These are phyloP conservation scores for Neurospora tetrasperma DNA, from an alignment of 495 filamentous ascomycete species.

Conservation along the genomic window DNA sequence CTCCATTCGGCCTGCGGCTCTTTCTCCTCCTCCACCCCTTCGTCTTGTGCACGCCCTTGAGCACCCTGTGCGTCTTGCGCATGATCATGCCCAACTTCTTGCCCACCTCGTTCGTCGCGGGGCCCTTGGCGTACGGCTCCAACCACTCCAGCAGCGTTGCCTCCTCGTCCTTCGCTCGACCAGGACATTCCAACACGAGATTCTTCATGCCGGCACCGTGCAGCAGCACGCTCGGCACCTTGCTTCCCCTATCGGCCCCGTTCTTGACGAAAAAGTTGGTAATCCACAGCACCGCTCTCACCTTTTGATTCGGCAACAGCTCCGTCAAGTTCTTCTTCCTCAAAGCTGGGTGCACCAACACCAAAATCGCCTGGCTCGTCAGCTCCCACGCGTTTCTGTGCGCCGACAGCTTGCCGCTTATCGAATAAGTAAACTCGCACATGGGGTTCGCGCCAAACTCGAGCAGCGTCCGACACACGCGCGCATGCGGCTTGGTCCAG, in stretches of 20 bases:
- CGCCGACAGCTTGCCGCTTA: neutral
- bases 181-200: neutral
- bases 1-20: neutral
- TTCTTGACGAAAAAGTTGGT: neutral
- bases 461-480: neutral
- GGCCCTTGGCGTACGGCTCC: neutral
- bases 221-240: neutral
- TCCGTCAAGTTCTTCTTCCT: neutral
- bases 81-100: neutral
- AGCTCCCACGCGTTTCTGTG: neutral
- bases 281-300: neutral
- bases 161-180: neutral
- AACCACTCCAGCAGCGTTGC: neutral
- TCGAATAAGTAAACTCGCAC: neutral
- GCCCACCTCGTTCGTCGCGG: neutral
- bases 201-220: neutral
- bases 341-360: neutral
- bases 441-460: neutral
- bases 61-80: neutral
- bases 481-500: neutral
- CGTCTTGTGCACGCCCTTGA: neutral
- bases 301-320: neutral
- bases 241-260: neutral
- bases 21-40: neutral
- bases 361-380: neutral